Conservation (phyloP, 441 rosid species). For the Erodium trifolium region DNA sequence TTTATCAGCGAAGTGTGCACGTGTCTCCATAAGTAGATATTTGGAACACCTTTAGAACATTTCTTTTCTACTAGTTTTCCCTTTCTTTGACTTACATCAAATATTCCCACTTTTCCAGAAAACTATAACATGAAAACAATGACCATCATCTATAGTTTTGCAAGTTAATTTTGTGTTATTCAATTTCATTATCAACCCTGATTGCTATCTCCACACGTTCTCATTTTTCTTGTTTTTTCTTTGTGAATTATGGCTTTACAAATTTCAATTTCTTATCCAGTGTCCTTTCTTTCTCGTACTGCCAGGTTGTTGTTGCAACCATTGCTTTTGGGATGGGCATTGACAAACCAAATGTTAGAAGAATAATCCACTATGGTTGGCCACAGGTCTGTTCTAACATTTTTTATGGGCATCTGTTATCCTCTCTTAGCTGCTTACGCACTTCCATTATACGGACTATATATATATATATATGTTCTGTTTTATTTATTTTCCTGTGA, state of each 20-base stretch:
- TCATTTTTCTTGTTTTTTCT: background rate
- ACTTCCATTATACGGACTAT: background rate
- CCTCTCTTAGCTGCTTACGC: background rate
- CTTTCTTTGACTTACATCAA: background rate
- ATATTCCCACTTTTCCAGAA: background rate
- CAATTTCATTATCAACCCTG: background rate
- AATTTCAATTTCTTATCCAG: background rate
- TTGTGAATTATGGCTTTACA: background rate
- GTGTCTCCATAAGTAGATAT: background rate
- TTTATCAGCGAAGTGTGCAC: background rate
- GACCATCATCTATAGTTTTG: background rate
- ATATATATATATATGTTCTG: background rate
- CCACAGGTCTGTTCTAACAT: conserved; percentile 51
- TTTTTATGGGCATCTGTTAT: too few species aligned
- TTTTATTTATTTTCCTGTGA: background rate
- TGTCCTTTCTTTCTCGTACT: conserved; percentile 10
- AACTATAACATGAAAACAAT: background rate
- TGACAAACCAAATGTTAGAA: conserved; percentile 71
- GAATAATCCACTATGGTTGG: conserved; percentile 90
- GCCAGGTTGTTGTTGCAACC: conserved; percentile 81
- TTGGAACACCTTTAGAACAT: background rate
- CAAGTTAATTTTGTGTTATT: background rate
- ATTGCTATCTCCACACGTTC: background rate
- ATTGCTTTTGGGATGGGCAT: conserved; percentile 97
- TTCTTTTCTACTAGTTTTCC: background rate